phyloP scores from a whole-genome alignment of 73 alveolate species.

The Effrenium voratum region DNA sequence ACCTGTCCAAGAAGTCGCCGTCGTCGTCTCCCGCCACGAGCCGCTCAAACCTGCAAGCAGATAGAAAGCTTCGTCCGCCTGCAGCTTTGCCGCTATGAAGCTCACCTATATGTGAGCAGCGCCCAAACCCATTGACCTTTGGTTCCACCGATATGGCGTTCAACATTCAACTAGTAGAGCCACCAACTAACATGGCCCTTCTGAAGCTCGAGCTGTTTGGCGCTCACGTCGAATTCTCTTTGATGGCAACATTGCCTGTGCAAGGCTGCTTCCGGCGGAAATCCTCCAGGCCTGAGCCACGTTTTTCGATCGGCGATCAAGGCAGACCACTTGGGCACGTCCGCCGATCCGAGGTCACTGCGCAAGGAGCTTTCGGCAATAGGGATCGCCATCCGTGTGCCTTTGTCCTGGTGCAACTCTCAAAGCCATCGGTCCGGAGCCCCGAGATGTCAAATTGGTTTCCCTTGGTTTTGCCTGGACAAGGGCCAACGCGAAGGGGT shows the following conservation, averaged over 20 bases:
- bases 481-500: no score
- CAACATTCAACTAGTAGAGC: neutral
- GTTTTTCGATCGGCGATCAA: neutral
- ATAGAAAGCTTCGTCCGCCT: neutral
- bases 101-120: no score
- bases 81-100: neutral
- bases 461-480: no score
- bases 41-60: constrained; percentile 26
- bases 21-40: constrained; percentile 53
- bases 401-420: constrained; percentile 26
- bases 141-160: neutral
- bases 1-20: no score
- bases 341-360: neutral
- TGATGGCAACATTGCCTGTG: no score
- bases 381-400: constrained; percentile 83
- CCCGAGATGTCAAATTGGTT: no score
- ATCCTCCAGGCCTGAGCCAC: constrained; percentile 71
- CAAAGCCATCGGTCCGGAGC: no score
- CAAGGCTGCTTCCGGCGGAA: constrained; percentile 82
- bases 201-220: neutral
- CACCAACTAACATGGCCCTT: neutral
- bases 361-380: constrained; percentile 80
- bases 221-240: no score
- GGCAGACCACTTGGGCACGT: neutral
- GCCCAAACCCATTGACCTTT: neutral